These are phyloP conservation scores for Coniochaeta prunicola DNA, from an alignment of 2,329 filamentous ascomycete species.

Conservation along the genomic window DNA sequence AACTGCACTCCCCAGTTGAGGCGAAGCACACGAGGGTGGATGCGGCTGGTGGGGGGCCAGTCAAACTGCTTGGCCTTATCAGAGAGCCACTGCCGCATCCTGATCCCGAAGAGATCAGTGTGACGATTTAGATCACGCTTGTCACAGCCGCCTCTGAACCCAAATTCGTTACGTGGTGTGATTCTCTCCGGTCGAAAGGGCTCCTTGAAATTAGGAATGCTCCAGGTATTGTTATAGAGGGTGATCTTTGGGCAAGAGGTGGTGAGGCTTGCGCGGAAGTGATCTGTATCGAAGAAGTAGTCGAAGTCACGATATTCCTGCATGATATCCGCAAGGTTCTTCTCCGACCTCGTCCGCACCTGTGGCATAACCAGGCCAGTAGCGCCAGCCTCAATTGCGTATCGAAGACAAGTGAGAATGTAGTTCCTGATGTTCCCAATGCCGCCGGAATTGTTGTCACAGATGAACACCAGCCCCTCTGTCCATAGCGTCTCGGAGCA, in stretches of 20 bases:
- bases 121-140: slow-evolving; percentile 32
- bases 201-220: slow-evolving; percentile 27
- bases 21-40: slow-evolving; percentile 28
- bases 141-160: slow-evolving; percentile 29
- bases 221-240: slow-evolving; percentile 27
- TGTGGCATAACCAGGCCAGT: slow-evolving; percentile 36
- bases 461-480: slow-evolving; percentile 35
- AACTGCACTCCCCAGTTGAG: slow-evolving; percentile 37
- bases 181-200: slow-evolving; percentile 29
- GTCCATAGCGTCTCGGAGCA: slow-evolving; percentile 34
- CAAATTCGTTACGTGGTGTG: slow-evolving; percentile 29
- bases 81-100: slow-evolving; percentile 24
- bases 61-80: slow-evolving; percentile 17
- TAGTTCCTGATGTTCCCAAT: slow-evolving; percentile 44
- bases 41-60: slow-evolving; percentile 9
- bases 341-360: slow-evolving; percentile 34
- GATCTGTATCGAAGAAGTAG: slow-evolving; percentile 40
- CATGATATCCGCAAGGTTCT: slow-evolving; percentile 33
- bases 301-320: slow-evolving; percentile 29
- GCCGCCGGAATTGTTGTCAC: slow-evolving; percentile 44
- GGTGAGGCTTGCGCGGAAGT: slow-evolving; percentile 31
- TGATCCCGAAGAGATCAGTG: slow-evolving; percentile 27
- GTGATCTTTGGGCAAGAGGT: slow-evolving; percentile 34
- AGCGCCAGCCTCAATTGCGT: slow-evolving; percentile 39
- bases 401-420: slow-evolving; percentile 41